phyloP scores from a whole-genome alignment of 306 rosid species.

The Cucumis cinereus region DNA sequence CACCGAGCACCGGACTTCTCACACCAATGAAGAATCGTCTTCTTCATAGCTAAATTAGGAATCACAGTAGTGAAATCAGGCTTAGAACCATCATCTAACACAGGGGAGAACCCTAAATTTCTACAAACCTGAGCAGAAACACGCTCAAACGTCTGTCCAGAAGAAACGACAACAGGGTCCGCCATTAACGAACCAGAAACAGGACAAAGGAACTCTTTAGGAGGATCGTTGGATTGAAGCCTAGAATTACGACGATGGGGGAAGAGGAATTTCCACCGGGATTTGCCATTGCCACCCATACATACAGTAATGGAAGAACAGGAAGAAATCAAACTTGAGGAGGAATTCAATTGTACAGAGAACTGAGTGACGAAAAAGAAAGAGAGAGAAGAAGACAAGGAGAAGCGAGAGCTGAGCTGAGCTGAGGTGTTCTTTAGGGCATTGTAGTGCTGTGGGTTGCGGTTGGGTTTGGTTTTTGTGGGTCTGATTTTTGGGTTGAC shows the following conservation, averaged over 20 bases:
- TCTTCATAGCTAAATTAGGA: conserved; percentile 49
- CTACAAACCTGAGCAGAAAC: conserved; percentile 46
- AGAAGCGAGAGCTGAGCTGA: neutral
- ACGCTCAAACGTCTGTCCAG: conserved; percentile 96
- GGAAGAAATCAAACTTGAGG: neutral
- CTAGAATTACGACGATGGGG: neutral
- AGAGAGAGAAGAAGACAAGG: neutral
- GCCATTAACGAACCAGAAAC: conserved; percentile 60
- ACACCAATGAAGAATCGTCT: conserved; percentile 59
- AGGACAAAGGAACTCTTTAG: conserved; percentile 62
- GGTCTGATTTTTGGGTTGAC: neutral
- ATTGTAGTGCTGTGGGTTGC: neutral
- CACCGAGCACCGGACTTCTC: conserved; percentile 11
- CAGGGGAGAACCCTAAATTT: conserved; percentile 36
- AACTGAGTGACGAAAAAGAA: neutral
- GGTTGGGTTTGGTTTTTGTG: neutral
- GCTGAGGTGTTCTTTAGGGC: neutral
- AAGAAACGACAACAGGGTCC: conserved; percentile 78
- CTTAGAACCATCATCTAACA: conserved; percentile 42
- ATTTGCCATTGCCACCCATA: conserved; percentile 13
- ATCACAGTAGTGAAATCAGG: conserved; percentile 69
- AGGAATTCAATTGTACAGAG: neutral
- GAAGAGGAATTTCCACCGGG: conserved; percentile 1
- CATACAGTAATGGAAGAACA: neutral
- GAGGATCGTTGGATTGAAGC: conserved; percentile 25